Evolutionary conservation across 1,284 basidiomycete species (phyloP).

Genomic region (Pascua sp.): DNA sequence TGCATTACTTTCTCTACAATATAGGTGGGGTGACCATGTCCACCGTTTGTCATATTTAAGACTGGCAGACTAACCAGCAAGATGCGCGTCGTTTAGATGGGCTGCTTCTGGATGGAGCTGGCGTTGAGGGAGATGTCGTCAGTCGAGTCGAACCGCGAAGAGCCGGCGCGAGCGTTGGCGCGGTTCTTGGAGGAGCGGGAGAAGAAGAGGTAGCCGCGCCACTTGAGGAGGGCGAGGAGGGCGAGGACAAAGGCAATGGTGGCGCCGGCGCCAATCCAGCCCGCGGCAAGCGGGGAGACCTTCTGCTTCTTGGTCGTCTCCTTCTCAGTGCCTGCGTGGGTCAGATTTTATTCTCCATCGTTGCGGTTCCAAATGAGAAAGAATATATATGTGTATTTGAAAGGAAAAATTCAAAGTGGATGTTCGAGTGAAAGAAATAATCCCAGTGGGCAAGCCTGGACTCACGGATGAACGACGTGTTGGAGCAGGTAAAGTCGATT

Average conservation of each 20-base stretch:
- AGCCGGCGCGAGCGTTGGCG: neutral
- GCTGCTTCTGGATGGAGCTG: slow-evolving; percentile 1
- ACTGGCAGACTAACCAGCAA: too few species aligned
- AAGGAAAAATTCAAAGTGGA: neutral
- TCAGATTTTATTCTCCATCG: too few species aligned
- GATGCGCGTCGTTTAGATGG: neutral
- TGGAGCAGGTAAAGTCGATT: neutral
- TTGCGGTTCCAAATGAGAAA: neutral
- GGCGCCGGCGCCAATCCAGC: slow-evolving; percentile 1
- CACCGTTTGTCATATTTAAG: too few species aligned
- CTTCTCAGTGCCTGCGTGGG: neutral
- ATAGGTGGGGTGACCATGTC: too few species aligned
- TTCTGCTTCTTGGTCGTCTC: neutral
- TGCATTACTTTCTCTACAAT: too few species aligned
- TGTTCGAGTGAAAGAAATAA: too few species aligned
- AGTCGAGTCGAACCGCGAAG: neutral
- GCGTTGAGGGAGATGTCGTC: slow-evolving; percentile 1
- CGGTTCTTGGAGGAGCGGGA: neutral
- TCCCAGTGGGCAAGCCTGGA: too few species aligned
- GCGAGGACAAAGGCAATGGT: neutral
- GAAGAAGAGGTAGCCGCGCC: neutral
- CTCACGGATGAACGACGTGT: slow-evolving; percentile 1
- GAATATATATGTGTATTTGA: too few species aligned
- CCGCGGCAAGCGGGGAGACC: neutral
- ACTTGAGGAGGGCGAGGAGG: neutral